Evolutionary conservation across 108 stramenopile species (phyloP).

Genomic region (Skeletonema grethae): DNA sequence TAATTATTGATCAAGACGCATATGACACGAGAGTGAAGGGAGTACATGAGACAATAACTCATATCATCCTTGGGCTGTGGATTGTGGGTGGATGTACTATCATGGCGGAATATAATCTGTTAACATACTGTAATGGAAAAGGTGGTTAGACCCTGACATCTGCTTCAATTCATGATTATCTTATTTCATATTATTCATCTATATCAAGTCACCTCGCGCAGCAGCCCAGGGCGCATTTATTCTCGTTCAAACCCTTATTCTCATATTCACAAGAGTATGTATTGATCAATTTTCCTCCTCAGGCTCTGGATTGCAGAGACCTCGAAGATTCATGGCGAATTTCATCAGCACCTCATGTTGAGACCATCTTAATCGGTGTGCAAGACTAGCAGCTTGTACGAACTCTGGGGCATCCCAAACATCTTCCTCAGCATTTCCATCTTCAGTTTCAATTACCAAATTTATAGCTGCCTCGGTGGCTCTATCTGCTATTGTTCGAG

Average conservation of each 20-base stretch:
- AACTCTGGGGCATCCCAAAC: conserved; percentile 28
- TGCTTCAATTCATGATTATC: neutral
- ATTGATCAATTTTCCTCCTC: neutral
- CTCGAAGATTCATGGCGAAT: conserved; percentile 55
- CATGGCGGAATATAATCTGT: conserved; percentile 6
- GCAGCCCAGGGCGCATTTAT: too few relatives aligned
- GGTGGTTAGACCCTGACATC: neutral
- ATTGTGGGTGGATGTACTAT: neutral
- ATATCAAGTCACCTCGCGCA: neutral
- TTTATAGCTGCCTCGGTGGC: conserved; percentile 57
- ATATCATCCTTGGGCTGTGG: neutral
- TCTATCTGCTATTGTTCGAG: conserved; percentile 51
- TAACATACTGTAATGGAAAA: conserved; percentile 9
- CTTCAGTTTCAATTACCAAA: conserved; percentile 43
- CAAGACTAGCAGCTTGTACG: conserved; percentile 46
- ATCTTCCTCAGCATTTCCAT: conserved; percentile 25
- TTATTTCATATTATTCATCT: neutral
- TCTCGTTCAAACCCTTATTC: too few relatives aligned
- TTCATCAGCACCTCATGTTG: conserved; percentile 58
- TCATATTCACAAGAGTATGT: too few relatives aligned
- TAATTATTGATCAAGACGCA: conserved; percentile 15
- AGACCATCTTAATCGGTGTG: conserved; percentile 52
- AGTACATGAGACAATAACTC: neutral
- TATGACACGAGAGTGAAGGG: neutral
- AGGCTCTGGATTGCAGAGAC: neutral